Conservation (phyloP, 139 green algal species). For the Asterochloris erici region DNA sequence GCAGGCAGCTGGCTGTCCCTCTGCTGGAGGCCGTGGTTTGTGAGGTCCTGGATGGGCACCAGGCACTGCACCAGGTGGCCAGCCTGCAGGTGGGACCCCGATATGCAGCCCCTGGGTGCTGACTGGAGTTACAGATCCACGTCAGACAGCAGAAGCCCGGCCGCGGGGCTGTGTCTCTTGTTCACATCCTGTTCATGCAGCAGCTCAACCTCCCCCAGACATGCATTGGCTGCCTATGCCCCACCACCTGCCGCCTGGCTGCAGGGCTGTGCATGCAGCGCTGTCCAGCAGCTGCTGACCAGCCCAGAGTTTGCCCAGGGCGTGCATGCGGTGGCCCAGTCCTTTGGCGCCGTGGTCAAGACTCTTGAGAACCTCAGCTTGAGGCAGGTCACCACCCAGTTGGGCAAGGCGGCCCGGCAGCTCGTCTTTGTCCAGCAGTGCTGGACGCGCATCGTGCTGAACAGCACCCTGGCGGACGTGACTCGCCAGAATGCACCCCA, state of each 20-base stretch:
- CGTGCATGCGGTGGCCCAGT: constrained; percentile 1
- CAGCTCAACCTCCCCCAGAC: background rate
- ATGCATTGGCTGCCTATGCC: background rate
- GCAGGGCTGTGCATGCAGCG: constrained; percentile 3
- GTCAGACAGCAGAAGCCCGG: background rate
- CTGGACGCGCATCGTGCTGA: constrained; percentile 1
- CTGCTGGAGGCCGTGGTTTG: constrained; percentile 37
- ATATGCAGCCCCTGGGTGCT: background rate
- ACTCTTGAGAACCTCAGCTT: background rate
- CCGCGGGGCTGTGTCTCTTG: background rate
- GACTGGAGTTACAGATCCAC: background rate
- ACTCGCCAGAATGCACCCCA: background rate
- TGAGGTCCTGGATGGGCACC: constrained; percentile 28
- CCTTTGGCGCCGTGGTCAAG: background rate
- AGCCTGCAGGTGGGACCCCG: constrained; percentile 7
- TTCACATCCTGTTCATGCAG: background rate
- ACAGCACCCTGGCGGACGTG: background rate
- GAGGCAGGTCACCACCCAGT: constrained; percentile 5
- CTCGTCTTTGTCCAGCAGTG: constrained; percentile 40
- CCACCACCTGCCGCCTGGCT: background rate
- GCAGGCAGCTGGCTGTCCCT: constrained; percentile 35
- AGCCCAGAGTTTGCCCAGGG: constrained; percentile 23
- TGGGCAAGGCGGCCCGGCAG: constrained; percentile 13
- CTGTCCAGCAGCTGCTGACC: constrained; percentile 24
- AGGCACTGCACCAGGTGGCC: constrained; percentile 26